Base-by-base conservation (phyloP, 2,329 filamentous ascomycete species). In the Didymella keratinophila region DNA sequence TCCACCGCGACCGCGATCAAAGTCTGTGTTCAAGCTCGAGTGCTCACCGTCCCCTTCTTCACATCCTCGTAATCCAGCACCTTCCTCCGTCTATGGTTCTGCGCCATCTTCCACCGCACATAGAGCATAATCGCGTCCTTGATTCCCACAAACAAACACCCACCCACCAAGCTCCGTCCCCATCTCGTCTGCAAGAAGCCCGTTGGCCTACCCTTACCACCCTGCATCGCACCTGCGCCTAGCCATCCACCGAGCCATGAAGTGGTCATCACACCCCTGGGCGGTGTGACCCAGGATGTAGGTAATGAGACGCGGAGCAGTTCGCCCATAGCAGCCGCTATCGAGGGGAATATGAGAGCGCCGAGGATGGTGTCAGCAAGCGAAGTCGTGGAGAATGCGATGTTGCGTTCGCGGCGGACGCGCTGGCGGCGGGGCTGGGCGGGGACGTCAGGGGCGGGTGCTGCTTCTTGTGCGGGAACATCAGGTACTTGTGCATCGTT, bases 151-250 rank as follows among this genome's bases (percentile, higher is more conserved):
- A 94, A 97, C 20, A 96, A 78, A 72, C 92, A 95, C 0, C 95
- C 95, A 1, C 95, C 95, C 1, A 95, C 84, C 2, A 99, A 81
- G 70, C 91, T 97, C 55, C 95, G 84, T 1, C 93, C 95, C 92
- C 95, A 98, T 58, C 89, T 87, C 66, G 90, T 86, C 71, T 95
- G 91, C 30, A 99, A 76, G 25, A 98, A 81, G 0, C 90, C 89
- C 0, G 86, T 85, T 3, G 84, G 45, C 39, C 51, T 34, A 25
- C 34, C 80, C 34, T 81, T 73, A 73, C 61, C 10, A 30, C 59
- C 12, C n/a, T 51, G 11, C 65, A 64, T 45, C 7, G 45, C 37
- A 16, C 47, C 68, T 53, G 23, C 64, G 45, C 12, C 57, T 52
- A 14, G 44, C 68, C 65, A 69, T 1, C 68, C 66, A 1, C 68